These are phyloP conservation scores for Aegilops tauschii DNA, from an alignment of 176 grass and related monocot genomes.

Conservation along the genomic window DNA sequence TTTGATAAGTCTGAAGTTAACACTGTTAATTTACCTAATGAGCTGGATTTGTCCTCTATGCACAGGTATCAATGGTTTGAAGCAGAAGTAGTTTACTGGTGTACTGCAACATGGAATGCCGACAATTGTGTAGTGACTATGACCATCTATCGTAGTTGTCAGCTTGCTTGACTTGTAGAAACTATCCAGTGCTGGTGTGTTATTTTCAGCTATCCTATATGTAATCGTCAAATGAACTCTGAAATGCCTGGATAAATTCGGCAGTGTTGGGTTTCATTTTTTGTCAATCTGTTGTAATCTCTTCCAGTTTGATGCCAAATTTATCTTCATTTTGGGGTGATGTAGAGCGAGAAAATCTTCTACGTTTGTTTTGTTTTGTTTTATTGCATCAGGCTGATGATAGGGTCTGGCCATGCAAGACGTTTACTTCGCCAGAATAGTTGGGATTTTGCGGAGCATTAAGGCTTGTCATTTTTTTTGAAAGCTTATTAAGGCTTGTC, in stretches of 20 bases:
- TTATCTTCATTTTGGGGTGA: neutral
- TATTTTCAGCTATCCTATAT: neutral
- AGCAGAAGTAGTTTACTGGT: neutral
- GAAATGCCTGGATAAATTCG: neutral
- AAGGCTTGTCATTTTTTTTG: too few relatives aligned
- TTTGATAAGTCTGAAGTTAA: neutral
- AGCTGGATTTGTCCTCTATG: neutral
- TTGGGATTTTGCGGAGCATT: too few relatives aligned
- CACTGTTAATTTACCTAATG: neutral
- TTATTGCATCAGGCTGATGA: constrained; percentile 16
- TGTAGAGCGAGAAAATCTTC: neutral
- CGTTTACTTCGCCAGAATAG: too few relatives aligned
- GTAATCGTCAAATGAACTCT: neutral
- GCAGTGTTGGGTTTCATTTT: neutral
- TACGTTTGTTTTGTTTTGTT: neutral
- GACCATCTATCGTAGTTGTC: neutral
- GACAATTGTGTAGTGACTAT: neutral
- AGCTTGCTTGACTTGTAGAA: neutral
- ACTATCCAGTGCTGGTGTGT: neutral
- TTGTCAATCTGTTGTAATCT: neutral
- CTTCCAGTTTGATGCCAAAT: neutral
- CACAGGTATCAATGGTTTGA: neutral
- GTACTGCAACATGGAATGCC: neutral
- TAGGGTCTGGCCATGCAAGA: too few relatives aligned
- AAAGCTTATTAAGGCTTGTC: too few relatives aligned